These are phyloP conservation scores for Russula foetens DNA, from an alignment of 768 basidiomycete species.

Conservation along the genomic window DNA sequence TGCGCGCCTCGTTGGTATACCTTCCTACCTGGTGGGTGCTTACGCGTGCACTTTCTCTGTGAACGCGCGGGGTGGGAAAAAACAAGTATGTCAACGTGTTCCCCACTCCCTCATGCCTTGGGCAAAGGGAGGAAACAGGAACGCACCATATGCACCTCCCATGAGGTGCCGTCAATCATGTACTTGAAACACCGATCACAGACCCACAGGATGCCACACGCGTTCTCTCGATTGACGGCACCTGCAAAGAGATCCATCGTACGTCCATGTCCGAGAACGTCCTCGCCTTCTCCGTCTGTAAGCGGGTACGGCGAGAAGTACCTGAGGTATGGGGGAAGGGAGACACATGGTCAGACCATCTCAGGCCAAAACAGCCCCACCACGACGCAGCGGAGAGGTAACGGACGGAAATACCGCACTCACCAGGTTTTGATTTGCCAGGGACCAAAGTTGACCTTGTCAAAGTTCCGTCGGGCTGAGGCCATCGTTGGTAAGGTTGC, in stretches of 20 bases:
- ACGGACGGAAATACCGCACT: constrained; percentile 24
- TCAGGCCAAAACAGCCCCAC: not conserved
- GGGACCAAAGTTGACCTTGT: constrained; percentile 75
- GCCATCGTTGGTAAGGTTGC: constrained; percentile 3
- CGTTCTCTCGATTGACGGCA: constrained; percentile 42
- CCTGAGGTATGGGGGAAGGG: constrained; percentile 36
- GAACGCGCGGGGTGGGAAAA: not conserved
- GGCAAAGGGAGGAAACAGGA: not conserved
- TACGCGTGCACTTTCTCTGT: constrained; percentile 59
- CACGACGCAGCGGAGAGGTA: not conserved
- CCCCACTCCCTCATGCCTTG: not conserved
- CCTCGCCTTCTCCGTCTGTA: constrained; percentile 56
- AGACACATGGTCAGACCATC: not conserved
- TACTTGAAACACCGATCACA: constrained; percentile 98
- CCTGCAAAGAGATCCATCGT: constrained; percentile 68
- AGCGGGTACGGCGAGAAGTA: constrained; percentile 92
- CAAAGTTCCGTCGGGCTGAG: constrained; percentile 67
- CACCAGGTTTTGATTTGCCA: constrained; percentile 89
- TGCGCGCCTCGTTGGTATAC: constrained; percentile 88
- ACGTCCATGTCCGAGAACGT: constrained; percentile 44
- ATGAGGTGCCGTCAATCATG: constrained; percentile 64
- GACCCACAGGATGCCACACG: constrained; percentile 59
- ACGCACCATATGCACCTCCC: constrained; percentile 63
- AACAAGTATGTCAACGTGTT: not conserved
- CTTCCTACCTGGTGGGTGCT: constrained; percentile 77